These are phyloP conservation scores for Plasmopara viticola DNA, from an alignment of 352 stramenopile species.

Conservation along the genomic window DNA sequence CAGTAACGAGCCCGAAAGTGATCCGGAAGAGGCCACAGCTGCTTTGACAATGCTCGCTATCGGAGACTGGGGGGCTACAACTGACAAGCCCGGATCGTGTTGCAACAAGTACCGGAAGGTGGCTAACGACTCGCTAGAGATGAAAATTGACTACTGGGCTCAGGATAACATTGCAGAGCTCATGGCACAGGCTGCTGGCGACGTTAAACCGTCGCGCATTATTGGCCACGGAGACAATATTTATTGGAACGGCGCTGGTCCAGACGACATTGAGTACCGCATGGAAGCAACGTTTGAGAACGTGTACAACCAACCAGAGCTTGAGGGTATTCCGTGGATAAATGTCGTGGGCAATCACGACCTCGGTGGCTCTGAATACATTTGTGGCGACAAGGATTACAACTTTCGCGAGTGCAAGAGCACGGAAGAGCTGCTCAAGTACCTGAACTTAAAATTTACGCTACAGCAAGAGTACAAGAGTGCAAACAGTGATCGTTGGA, in stretches of 20 bases:
- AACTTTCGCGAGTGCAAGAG: slow-evolving; percentile 75
- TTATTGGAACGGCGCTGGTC: slow-evolving; percentile 82
- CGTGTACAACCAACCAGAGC: slow-evolving; percentile 76
- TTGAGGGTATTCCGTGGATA: slow-evolving; percentile 76
- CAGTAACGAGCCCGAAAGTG: slow-evolving; percentile 43
- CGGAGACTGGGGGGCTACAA: slow-evolving; percentile 81
- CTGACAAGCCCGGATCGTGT: slow-evolving; percentile 81
- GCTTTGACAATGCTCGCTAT: slow-evolving; percentile 82
- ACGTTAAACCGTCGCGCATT: slow-evolving; percentile 59
- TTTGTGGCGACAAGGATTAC: slow-evolving; percentile 85
- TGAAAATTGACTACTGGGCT: slow-evolving; percentile 85
- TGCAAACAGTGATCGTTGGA: slow-evolving; percentile 67
- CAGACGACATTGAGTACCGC: slow-evolving; percentile 67
- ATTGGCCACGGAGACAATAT: slow-evolving; percentile 85
- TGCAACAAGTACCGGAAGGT: slow-evolving; percentile 87
- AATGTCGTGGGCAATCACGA: slow-evolving; percentile 86
- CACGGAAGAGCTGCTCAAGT: slow-evolving; percentile 65
- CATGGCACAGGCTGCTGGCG: slow-evolving; percentile 55
- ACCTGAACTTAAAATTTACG: slow-evolving; percentile 80
- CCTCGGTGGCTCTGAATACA: slow-evolving; percentile 76
- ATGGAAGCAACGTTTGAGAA: slow-evolving; percentile 83
- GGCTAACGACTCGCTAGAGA: slow-evolving; percentile 67
- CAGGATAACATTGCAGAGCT: slow-evolving; percentile 83
- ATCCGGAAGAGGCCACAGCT: slow-evolving; percentile 45
- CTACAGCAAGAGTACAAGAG: slow-evolving; percentile 80